These are phyloP conservation scores for Hawksworthiomyces lignivorus DNA, from an alignment of 2,329 filamentous ascomycete genomes.

Conservation along the genomic window DNA sequence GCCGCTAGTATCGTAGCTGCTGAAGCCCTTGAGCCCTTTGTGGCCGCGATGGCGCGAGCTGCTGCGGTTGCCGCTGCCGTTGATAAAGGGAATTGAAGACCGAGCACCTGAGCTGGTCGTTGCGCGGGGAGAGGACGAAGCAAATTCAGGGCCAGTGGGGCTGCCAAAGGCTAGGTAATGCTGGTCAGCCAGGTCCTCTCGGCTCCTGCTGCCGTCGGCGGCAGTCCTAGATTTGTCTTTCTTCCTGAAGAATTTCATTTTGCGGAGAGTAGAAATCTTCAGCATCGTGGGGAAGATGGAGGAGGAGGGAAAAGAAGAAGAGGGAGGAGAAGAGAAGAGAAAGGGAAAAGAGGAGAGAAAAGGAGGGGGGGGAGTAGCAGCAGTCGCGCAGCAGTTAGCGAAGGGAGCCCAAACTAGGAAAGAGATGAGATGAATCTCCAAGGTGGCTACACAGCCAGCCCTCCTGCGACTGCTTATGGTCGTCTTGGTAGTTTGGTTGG, in stretches of 20 bases:
- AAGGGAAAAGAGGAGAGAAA: not conserved
- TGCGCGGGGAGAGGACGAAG: slow-evolving; percentile 1
- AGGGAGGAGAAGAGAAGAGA: not conserved
- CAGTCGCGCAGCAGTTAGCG: not conserved
- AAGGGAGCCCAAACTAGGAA: not conserved
- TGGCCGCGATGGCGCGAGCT: slow-evolving; percentile 4
- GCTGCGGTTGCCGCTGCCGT: not conserved
- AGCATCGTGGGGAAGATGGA: not conserved
- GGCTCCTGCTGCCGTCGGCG: slow-evolving; percentile 7
- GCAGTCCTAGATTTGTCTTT: slow-evolving; percentile 25
- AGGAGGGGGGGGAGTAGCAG: not conserved
- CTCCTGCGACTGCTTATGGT: not conserved
- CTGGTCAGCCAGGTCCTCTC: slow-evolving; percentile 11
- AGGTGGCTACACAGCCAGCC: slow-evolving; percentile 2
- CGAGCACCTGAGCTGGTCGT: no score
- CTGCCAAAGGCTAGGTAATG: slow-evolving; percentile 19
- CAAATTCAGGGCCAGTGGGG: slow-evolving; percentile 6
- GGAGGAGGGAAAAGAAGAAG: not conserved
- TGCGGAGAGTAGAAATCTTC: slow-evolving; percentile 13
- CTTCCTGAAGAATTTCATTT: slow-evolving; percentile 27
- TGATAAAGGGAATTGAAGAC: not conserved
- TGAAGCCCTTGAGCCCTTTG: slow-evolving; percentile 8
- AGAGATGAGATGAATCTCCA: slow-evolving; percentile 1
- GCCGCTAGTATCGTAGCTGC: slow-evolving; percentile 1
- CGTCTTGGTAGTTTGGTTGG: slow-evolving; percentile 10